These are phyloP conservation scores for Pyrenochaeta sp. DNA, from an alignment of 2,329 filamentous ascomycete species.

Conservation along the genomic window DNA sequence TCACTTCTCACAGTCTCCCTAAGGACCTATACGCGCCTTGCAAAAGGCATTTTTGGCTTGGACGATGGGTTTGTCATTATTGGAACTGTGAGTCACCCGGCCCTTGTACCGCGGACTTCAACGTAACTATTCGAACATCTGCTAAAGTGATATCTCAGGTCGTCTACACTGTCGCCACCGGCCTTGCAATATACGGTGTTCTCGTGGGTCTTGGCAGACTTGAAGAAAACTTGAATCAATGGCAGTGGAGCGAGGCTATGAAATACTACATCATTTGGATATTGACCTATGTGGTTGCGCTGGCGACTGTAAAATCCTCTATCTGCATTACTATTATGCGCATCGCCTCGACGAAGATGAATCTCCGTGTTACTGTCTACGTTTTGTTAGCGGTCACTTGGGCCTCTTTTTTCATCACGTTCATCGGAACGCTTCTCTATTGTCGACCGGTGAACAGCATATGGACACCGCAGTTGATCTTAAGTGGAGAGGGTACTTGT, in stretches of 20 bases:
- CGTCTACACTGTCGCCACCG: slow-evolving; percentile 19
- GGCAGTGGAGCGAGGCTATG: slow-evolving; percentile 28
- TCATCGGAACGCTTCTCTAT: slow-evolving; percentile 28
- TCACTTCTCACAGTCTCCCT: slow-evolving; percentile 25
- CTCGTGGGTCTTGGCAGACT: slow-evolving; percentile 30
- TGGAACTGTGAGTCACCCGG: slow-evolving; percentile 19
- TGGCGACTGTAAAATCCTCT: slow-evolving; percentile 33
- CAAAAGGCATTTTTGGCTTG: slow-evolving; percentile 23
- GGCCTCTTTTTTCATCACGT: slow-evolving; percentile 33
- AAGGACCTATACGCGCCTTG: slow-evolving; percentile 24
- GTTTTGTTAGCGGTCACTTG: slow-evolving; percentile 25
- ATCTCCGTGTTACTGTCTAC: slow-evolving; percentile 24
- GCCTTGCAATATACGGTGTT: slow-evolving; percentile 23
- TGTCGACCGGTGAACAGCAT: slow-evolving; percentile 26
- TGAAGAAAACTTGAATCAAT: slow-evolving; percentile 25
- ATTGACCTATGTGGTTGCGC: slow-evolving; percentile 31
- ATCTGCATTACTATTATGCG: slow-evolving; percentile 36
- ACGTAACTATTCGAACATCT: neutral
- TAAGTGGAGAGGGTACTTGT: slow-evolving; percentile 22
- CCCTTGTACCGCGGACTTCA: neutral
- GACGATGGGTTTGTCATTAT: slow-evolving; percentile 28
- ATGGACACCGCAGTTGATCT: slow-evolving; percentile 20
- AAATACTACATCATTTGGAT: slow-evolving; percentile 40
- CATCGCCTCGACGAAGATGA: slow-evolving; percentile 29
- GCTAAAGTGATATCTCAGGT: slow-evolving; percentile 8